These are phyloP conservation scores for Lactuca sativa DNA, from an alignment of 129 eudicot genomes.

Conservation along the genomic window DNA sequence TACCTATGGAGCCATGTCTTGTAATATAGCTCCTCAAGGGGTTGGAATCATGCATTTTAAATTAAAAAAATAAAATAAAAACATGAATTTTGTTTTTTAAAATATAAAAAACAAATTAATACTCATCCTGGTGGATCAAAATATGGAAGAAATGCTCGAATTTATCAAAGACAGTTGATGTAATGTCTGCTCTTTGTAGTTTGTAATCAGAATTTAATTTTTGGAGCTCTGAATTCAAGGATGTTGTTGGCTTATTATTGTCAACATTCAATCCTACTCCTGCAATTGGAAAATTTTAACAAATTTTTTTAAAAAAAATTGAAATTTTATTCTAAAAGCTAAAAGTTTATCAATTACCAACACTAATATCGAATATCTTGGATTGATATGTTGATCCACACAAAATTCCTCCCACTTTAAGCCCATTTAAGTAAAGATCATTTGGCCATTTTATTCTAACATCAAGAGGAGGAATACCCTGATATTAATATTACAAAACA, in stretches of 20 bases:
- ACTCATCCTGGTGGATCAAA: no score
- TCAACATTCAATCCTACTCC: slow-evolving; percentile 83
- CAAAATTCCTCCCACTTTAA: slow-evolving; percentile 86
- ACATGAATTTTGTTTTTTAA: background rate
- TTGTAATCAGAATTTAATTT: no score
- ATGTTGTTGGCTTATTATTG: no score
- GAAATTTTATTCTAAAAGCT: no score
- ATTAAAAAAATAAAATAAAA: slow-evolving; percentile 3
- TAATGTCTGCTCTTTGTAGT: no score
- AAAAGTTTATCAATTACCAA: slow-evolving; percentile 83
- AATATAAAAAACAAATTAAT: slow-evolving; percentile 22
- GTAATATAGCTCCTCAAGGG: slow-evolving; percentile 67
- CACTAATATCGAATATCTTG: slow-evolving; percentile 77
- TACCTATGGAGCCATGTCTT: slow-evolving; percentile 79
- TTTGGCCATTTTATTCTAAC: slow-evolving; percentile 94
- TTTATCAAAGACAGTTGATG: no score
- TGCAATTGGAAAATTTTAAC: slow-evolving; percentile 30
- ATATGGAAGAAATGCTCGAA: no score
- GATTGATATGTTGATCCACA: slow-evolving; percentile 74
- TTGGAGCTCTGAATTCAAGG: no score
- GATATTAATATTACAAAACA: slow-evolving; percentile 21
- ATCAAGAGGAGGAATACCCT: slow-evolving; percentile 76
- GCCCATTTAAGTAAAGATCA: slow-evolving; percentile 80
- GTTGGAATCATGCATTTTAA: slow-evolving; percentile 56
- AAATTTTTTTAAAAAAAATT: no score